Evolutionary conservation across 2,329 filamentous ascomycete genomes (phyloP), one percentile per base, ranked within the genome.

Genomic region (Camillea tinctor): DNA sequence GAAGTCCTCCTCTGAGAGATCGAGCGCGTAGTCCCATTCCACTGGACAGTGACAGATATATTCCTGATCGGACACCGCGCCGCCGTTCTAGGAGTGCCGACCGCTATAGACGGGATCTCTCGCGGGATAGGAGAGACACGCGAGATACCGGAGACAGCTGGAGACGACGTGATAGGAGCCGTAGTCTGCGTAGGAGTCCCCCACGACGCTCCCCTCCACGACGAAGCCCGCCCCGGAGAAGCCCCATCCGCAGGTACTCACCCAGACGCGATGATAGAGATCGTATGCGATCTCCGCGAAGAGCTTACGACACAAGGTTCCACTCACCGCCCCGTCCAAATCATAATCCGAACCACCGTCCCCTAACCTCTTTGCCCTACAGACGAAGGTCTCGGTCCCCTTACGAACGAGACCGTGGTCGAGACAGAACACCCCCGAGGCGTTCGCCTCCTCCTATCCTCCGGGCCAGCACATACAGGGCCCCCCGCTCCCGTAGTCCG

Each of bases 301-400:
- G 76, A 60, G 75, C 74, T 54, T 76, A 71, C 62, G 74, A 77
- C 50, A 63, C 71, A 63, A 75, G 77, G 62, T 76, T 76, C 60
- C 69, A 69, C 74, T 63, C 66, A 67, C 58, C 60, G 59, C 61
- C 66, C 62, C 60, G 40, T 30, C 7, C 6, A 49, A 56, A 55
- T 30, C 49, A 61, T 56, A 68, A 68, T 40, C 66, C 66, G 56
- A 72, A 72, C 56, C 49, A 49, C 61, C 68, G 68, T 49, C 68
- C 68, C 66, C 70, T 72, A 67, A 70, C 68, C 58, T 63, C 30
- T 59, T 53, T 65, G 58, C 68, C 61, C 36, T 59, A 63, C 64
- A 83, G 81, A 71, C 78, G 82, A 63, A 77, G 84, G 66, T 86
- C 84, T 22, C 78, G 84, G 53, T 86, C 84, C 36, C 83, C 84